Percentiles rank a stretch among this genome's conserved stretches.
Conservation (phyloP, 345 rosid species). For the Boechera retrofracta region DNA sequence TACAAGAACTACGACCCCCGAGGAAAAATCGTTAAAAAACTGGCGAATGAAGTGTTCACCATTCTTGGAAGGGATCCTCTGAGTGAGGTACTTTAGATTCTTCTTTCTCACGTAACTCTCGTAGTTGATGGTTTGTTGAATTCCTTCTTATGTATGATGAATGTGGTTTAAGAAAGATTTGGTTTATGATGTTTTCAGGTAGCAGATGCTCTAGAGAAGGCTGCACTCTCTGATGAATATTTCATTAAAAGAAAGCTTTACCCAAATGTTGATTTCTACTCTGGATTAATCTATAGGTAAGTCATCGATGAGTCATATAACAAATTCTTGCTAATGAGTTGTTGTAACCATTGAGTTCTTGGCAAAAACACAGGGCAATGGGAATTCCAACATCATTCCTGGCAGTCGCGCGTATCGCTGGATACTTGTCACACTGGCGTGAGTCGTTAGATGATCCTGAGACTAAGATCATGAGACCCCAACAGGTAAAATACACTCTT, state of each 20-base stretch:
- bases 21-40: slow-evolving; percentile 77
- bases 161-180: not conserved
- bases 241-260: slow-evolving; percentile 84
- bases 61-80: slow-evolving; percentile 96
- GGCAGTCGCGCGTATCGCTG: slow-evolving; percentile 86
- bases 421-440: slow-evolving; percentile 92
- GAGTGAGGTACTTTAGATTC: slow-evolving; percentile 62
- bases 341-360: not conserved
- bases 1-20: slow-evolving; percentile 96
- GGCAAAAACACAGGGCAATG: slow-evolving; percentile 65
- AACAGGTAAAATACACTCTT: slow-evolving; percentile 62
- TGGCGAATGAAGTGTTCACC: slow-evolving; percentile 91
- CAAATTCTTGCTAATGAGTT: not conserved
- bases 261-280: slow-evolving; percentile 97
- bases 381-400: slow-evolving; percentile 58
- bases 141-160: not conserved
- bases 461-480: slow-evolving; percentile 96
- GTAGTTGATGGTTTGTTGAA: not conserved
- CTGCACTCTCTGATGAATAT: slow-evolving; percentile 85
- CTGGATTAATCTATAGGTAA: slow-evolving; percentile 88
- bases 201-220: slow-evolving; percentile 88
- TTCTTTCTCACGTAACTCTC: slow-evolving; percentile 9
- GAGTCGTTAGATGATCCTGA: slow-evolving; percentile 96
- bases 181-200: slow-evolving; percentile 55
- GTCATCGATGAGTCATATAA: not conserved